Percentiles rank a stretch among this genome's conserved stretches.
Evolutionary conservation across 306 rosid genomes (phyloP).

Genomic region (Begonia masoniana): DNA sequence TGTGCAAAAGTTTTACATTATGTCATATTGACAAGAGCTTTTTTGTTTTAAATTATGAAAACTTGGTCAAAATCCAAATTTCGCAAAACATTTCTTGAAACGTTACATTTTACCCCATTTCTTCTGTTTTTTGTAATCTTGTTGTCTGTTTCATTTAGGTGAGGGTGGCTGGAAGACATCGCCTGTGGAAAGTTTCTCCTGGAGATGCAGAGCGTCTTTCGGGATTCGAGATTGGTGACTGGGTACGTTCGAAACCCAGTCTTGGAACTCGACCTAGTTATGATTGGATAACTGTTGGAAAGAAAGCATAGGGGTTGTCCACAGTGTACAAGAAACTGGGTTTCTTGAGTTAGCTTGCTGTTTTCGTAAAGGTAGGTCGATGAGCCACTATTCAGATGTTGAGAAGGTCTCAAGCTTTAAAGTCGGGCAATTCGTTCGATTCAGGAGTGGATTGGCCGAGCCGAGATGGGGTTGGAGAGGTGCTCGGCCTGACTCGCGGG

Average conservation of each 20-base stretch:
- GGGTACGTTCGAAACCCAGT: constrained; percentile 98
- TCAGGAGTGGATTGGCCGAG: constrained; percentile 68
- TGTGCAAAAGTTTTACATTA: neutral
- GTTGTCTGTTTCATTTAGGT: constrained; percentile 38
- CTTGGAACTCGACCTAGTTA: constrained; percentile 90
- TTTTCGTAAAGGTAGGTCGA: constrained; percentile 87
- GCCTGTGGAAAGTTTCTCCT: constrained; percentile 94
- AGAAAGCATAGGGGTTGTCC: constrained; percentile 87
- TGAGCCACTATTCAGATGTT: constrained; percentile 80
- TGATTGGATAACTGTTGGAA: constrained; percentile 86
- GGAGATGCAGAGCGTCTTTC: constrained; percentile 97
- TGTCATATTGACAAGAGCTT: neutral
- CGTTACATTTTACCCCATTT: neutral
- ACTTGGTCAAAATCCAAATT: neutral
- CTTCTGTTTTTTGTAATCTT: constrained; percentile 1
- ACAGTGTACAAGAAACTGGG: constrained; percentile 88
- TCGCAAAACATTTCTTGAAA: too few relatives aligned
- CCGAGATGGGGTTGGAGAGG: constrained; percentile 99
- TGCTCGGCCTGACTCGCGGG: constrained; percentile 60
- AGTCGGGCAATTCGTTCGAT: constrained; percentile 85
- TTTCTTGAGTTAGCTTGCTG: constrained; percentile 95
- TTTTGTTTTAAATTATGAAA: neutral
- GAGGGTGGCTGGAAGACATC: constrained; percentile 73
- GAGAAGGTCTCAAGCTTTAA: constrained; percentile 71
- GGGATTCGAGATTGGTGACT: constrained; percentile 97